Evolutionary conservation across 345 rosid species (phyloP).

Genomic region (Arabis alpina): DNA sequence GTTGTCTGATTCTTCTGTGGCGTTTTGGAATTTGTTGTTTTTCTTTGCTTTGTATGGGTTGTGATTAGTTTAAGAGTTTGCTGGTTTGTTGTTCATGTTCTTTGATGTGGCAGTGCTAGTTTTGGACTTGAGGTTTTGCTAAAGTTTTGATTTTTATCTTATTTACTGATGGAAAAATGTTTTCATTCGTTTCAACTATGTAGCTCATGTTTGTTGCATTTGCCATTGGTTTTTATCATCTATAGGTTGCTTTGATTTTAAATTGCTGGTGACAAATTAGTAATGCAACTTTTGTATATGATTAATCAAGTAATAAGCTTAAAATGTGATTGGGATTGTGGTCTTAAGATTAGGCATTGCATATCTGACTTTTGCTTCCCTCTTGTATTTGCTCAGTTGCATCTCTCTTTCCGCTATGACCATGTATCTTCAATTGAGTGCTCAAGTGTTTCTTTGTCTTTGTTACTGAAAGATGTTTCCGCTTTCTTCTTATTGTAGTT

Average conservation of each 20-base stretch:
- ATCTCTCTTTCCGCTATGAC: no score
- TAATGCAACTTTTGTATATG: slow-evolving; percentile 14
- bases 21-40: slow-evolving; percentile 11
- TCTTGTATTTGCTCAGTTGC: no score
- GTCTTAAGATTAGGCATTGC: slow-evolving; percentile 23
- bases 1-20: background rate
- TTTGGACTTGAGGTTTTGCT: background rate
- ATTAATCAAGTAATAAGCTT: background rate
- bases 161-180: slow-evolving; percentile 13
- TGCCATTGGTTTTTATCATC: slow-evolving; percentile 3
- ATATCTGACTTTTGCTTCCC: background rate
- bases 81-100: slow-evolving; percentile 7
- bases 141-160: slow-evolving; percentile 29
- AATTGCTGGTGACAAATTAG: slow-evolving; percentile 4
- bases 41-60: background rate
- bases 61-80: background rate
- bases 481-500: slow-evolving; percentile 1
- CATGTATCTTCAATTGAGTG: no score
- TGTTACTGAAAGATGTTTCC: slow-evolving; percentile 3
- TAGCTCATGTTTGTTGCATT: slow-evolving; percentile 11
- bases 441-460: slow-evolving; percentile 16
- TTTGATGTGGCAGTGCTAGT: slow-evolving; percentile 4
- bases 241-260: slow-evolving; percentile 24
- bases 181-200: background rate
- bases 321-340: slow-evolving; percentile 7